Conservation (phyloP, 805 yeast genomes). For the Yarrowia bubula region DNA sequence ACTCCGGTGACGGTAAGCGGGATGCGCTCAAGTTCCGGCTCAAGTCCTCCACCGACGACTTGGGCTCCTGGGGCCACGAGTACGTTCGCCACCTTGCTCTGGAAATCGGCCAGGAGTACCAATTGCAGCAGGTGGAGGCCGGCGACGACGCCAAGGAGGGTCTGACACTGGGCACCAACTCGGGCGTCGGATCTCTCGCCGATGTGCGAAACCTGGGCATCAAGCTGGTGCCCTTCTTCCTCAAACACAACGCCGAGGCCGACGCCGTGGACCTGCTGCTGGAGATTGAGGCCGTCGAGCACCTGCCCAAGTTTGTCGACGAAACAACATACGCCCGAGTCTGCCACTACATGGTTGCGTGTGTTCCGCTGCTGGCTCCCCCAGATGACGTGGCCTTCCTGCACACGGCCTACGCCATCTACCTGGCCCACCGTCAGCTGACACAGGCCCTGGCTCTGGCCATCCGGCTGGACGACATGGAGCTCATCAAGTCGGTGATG, state of each 20-base stretch:
- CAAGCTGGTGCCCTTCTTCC: slow-evolving; percentile 81
- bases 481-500: slow-evolving; percentile 74
- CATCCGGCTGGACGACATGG: slow-evolving; percentile 79
- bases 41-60: slow-evolving; percentile 52
- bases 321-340: slow-evolving; percentile 81
- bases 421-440: slow-evolving; percentile 70
- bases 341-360: slow-evolving; percentile 89
- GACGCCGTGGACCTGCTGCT: slow-evolving; percentile 93
- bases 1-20: slow-evolving; percentile 73
- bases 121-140: slow-evolving; percentile 30
- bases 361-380: slow-evolving; percentile 94
- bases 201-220: slow-evolving; percentile 64
- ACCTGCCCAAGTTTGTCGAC: slow-evolving; percentile 80
- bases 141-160: slow-evolving; percentile 35
- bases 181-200: slow-evolving; percentile 22
- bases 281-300: slow-evolving; percentile 85
- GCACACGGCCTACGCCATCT: slow-evolving; percentile 83
- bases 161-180: slow-evolving; percentile 23
- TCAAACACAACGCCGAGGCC: slow-evolving; percentile 95
- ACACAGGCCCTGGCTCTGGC: slow-evolving; percentile 92
- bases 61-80: slow-evolving; percentile 96
- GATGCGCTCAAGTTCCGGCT: slow-evolving; percentile 81
- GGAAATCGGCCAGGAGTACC: slow-evolving; percentile 85
- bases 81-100: slow-evolving; percentile 93
- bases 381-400: slow-evolving; percentile 87